Conservation (phyloP, 2,329 filamentous ascomycete genomes). For the Claviceps quebecensis region DNA sequence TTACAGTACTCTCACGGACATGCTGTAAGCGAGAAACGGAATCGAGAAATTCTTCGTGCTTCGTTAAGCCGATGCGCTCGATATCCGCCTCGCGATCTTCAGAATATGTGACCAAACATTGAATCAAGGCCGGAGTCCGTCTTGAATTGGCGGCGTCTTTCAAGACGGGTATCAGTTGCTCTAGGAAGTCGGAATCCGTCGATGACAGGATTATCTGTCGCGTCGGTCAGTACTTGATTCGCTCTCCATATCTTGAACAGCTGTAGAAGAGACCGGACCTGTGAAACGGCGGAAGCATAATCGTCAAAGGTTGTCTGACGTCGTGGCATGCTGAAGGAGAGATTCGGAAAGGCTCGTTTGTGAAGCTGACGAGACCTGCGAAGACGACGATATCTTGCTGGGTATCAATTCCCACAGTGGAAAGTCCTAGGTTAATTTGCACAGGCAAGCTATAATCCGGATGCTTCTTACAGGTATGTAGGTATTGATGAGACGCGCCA, state of each 20-base stretch:
- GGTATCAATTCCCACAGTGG: background rate
- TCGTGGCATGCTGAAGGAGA: constrained; percentile 25
- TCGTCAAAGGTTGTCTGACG: constrained; percentile 32
- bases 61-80: constrained; percentile 84
- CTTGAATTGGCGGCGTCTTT: constrained; percentile 75
- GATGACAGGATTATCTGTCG: constrained; percentile 78
- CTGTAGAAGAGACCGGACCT: constrained; percentile 18
- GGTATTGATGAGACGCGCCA: too few species aligned
- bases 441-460: background rate
- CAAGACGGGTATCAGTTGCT: constrained; percentile 86
- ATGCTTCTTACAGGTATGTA: too few species aligned
- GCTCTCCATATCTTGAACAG: too few species aligned
- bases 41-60: constrained; percentile 90
- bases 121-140: constrained; percentile 57
- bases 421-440: background rate
- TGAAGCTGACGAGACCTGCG: background rate
- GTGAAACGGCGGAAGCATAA: constrained; percentile 31
- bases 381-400: background rate
- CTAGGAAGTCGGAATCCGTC: constrained; percentile 85
- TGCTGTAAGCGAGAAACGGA: constrained; percentile 90
- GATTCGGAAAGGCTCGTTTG: background rate
- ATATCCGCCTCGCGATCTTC: constrained; percentile 82
- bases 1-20: constrained; percentile 80
- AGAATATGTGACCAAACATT: constrained; percentile 59
- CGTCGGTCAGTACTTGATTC: constrained; percentile 2